Base-by-base conservation (phyloP, 345 rosid species). In the Pistacia atlantica region DNA sequence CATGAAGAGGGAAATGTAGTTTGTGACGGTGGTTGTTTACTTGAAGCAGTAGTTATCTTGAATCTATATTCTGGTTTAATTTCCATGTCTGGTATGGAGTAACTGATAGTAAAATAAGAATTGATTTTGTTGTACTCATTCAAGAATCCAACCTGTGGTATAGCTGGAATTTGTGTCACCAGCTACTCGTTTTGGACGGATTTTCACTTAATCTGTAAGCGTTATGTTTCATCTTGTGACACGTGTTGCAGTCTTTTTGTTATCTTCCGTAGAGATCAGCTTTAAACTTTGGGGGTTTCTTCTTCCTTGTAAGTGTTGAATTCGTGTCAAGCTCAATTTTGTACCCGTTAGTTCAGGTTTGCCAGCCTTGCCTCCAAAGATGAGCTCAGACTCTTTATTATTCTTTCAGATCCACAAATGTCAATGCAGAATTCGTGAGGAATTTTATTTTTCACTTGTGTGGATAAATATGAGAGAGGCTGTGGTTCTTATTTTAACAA, bases 161-260 rank as follows among this genome's bases (percentile, higher is more conserved):
- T 72, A 64, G 81, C 75, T 79, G 83, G 76, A 77, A 80, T 68
- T 68, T 72, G 67, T 69, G 49, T 63, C 57, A 72, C 70, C 73
- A 57, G 69, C 60, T 80, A 79, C 52, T 61, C 72, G 72, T 58
- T 73, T n/a, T 78, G 67, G 77, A 77, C 45, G 20, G 68, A 75
- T 54, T 63, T 38, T 64, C 58, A 1, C 67, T 51, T 14, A 37
- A n/a, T 48, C 82, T 77, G 52, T 17, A 11, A 51, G 57, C 3
- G 25, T 71, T 42, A 18, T 4, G 42, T 66, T 67, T 81, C 10
- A n/a, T 37, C 65, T 11, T 22, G 49, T 51, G 67, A 67, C 48
- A 4, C 33, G 1, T 68, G 72, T 75, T 64, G 9, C 59, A 64
- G 8, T 17, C 17, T 59, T 75, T 78, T 60, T 45, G 33, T 65